Percentiles rank a stretch among this genome's conserved stretches.
These are phyloP conservation scores for Orbilia javanica DNA, from an alignment of 2,329 filamentous ascomycete species.

Conservation along the genomic window DNA sequence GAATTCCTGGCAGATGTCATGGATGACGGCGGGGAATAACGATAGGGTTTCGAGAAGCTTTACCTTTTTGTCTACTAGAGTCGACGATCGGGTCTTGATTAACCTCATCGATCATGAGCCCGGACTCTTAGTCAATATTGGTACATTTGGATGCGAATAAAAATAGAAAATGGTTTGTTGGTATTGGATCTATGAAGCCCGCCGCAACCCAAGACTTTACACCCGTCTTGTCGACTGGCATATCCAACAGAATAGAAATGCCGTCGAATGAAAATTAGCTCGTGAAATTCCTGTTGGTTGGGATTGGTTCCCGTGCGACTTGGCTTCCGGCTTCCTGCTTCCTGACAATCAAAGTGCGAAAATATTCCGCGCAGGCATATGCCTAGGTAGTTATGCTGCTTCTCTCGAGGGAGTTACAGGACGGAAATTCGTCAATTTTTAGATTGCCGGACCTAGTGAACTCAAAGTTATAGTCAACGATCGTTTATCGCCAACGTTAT, in stretches of 20 bases:
- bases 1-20: constrained; percentile 54
- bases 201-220: constrained; percentile 36
- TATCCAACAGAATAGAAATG: neutral
- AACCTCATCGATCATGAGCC: constrained; percentile 9
- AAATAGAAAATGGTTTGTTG: constrained; percentile 32
- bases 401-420: neutral
- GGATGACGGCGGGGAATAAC: constrained; percentile 15
- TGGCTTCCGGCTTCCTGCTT: too few species aligned
- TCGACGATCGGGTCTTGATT: constrained; percentile 33
- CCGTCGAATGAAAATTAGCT: constrained; percentile 34
- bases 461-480: neutral
- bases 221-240: neutral
- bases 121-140: constrained; percentile 14
- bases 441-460: neutral
- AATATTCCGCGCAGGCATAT: neutral
- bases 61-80: constrained; percentile 27
- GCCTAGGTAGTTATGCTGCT: too few species aligned
- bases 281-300: constrained; percentile 7
- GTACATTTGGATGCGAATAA: constrained; percentile 31
- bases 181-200: neutral
- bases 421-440: neutral
- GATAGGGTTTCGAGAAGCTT: constrained; percentile 22
- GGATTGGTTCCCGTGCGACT: constrained; percentile 13
- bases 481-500: constrained; percentile 33
- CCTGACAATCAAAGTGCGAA: neutral